phyloP scores from a whole-genome alignment of 805 yeast genomes.

The Suhomyces canberraensis region DNA sequence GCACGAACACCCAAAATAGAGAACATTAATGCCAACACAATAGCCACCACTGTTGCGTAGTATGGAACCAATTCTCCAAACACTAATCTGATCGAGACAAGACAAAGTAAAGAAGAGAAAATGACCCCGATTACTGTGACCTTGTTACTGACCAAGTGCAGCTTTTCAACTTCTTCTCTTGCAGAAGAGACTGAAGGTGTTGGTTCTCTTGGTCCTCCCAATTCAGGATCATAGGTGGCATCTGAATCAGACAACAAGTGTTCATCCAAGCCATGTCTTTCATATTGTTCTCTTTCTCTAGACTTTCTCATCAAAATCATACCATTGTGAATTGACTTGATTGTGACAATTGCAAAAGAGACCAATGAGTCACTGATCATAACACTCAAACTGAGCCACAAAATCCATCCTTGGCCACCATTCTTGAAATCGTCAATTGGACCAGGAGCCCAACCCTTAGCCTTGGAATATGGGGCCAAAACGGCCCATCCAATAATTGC shows the following conservation, averaged over 20 bases:
- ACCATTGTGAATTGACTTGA: conserved; percentile 33
- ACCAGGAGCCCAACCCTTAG: conserved; percentile 83
- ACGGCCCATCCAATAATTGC: conserved; percentile 89
- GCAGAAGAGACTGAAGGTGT: background rate
- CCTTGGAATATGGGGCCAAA: conserved; percentile 74
- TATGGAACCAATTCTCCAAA: conserved; percentile 73
- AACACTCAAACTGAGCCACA: conserved; percentile 89
- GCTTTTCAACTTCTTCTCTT: conserved; percentile 31
- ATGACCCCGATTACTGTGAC: conserved; percentile 60
- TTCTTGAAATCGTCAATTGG: conserved; percentile 87
- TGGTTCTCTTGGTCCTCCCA: background rate
- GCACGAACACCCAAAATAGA: conserved; percentile 91
- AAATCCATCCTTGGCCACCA: conserved; percentile 96
- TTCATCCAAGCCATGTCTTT: background rate
- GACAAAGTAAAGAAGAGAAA: conserved; percentile 64
- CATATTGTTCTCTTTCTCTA: conserved; percentile 1
- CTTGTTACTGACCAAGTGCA: conserved; percentile 47
- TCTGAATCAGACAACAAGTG: background rate
- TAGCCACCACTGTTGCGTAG: conserved; percentile 64
- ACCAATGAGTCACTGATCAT: conserved; percentile 92
- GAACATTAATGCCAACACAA: conserved; percentile 70
- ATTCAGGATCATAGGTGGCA: background rate
- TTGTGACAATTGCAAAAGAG: conserved; percentile 63
- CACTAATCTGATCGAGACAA: conserved; percentile 58
- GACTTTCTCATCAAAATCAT: conserved; percentile 2